Evolutionary conservation across 192 early-diverging fungal species (phyloP).

Genomic region (Coemansia sp.): DNA sequence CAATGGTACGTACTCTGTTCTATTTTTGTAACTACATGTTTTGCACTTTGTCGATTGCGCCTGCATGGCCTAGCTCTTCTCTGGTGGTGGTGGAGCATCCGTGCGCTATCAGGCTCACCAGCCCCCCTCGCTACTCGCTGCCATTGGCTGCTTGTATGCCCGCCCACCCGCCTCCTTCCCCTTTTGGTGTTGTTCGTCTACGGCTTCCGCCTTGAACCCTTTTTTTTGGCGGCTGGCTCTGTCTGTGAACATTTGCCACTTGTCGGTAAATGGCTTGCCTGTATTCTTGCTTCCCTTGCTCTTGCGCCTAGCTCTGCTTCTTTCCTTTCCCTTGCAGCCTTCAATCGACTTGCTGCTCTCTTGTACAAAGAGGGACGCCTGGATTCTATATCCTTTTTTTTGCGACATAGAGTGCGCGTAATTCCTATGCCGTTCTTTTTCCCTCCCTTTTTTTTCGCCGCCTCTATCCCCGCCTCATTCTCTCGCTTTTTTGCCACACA

Average conservation of each 20-base stretch:
- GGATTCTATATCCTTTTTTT: background rate
- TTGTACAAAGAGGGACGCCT: background rate
- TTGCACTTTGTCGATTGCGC: constrained; percentile 2
- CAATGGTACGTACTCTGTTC: constrained; percentile 36
- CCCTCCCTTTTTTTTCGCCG: background rate
- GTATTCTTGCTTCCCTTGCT: background rate
- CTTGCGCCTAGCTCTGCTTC: background rate
- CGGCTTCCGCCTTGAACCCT: background rate
- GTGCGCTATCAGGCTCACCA: constrained; percentile 6
- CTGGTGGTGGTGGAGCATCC: background rate
- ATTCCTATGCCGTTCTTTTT: background rate
- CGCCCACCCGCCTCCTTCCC: background rate
- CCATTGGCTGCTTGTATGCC: constrained; percentile 1
- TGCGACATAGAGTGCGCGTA: background rate
- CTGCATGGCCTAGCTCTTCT: constrained; percentile 1
- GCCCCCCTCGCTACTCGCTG: background rate
- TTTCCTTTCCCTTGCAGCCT: background rate
- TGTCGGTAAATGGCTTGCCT: background rate
- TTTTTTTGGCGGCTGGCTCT: background rate
- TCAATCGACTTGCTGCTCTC: constrained; percentile 1
- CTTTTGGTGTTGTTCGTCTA: background rate
- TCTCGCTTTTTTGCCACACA: background rate
- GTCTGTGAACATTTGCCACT: background rate
- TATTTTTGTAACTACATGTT: background rate
- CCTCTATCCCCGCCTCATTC: background rate